Conservation (phyloP, 768 basidiomycete genomes). For the Suillus discolor region DNA sequence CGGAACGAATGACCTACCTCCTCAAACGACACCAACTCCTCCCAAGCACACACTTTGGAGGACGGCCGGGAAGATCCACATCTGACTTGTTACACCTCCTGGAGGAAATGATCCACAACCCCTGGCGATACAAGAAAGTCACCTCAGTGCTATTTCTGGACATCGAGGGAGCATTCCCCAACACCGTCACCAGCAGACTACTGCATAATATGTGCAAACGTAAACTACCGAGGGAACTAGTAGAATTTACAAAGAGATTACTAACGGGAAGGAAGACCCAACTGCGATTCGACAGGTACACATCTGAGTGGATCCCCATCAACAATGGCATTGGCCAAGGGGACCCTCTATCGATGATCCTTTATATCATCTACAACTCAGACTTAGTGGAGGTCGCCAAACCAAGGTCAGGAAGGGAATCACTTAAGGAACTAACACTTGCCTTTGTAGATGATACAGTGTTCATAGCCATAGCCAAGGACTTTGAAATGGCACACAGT, state of each 20-base stretch:
- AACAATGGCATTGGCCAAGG: background rate
- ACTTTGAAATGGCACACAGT: background rate
- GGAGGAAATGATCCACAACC: no score
- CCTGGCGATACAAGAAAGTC: no score
- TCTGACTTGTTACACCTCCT: no score
- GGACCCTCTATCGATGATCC: background rate
- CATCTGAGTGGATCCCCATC: background rate
- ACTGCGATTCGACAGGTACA: background rate
- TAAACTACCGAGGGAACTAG: no score
- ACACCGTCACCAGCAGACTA: no score
- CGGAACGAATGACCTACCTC: rapidly evolving
- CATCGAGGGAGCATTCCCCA: no score
- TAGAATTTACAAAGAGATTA: background rate
- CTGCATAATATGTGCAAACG: no score
- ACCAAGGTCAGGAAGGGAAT: rapidly evolving
- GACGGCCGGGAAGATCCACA: no score
- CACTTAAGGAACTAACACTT: background rate
- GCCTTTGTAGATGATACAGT: background rate
- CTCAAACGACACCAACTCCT: no score
- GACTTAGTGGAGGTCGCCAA: background rate
- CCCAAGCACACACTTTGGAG: no score
- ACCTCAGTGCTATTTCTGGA: no score
- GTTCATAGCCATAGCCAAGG: rapidly evolving
- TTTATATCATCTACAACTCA: background rate
- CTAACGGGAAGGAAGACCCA: background rate